Evolutionary conservation across 352 stramenopile species (phyloP).

Genomic region (Lagenidium giganteum): DNA sequence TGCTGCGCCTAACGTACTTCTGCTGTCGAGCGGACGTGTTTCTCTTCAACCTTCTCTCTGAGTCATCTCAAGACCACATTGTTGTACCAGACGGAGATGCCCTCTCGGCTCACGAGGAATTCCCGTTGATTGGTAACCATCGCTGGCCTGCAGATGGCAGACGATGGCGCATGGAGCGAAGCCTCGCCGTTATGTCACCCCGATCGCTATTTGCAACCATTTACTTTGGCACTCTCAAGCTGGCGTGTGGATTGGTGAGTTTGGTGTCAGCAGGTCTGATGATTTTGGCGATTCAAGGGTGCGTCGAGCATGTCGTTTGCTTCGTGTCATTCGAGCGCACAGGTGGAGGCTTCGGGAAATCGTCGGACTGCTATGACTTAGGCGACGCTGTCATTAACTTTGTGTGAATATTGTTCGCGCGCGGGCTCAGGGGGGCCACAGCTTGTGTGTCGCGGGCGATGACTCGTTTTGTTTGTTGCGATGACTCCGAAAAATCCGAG

Average conservation of each 20-base stretch:
- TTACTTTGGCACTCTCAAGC: slow-evolving; percentile 49
- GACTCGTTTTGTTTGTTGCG: too few relatives aligned
- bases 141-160: too few relatives aligned
- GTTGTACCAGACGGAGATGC: slow-evolving; percentile 16
- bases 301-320: slow-evolving; percentile 25
- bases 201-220: slow-evolving; percentile 30
- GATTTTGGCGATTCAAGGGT: slow-evolving; percentile 21
- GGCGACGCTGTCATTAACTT: not conserved
- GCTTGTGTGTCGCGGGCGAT: too few relatives aligned
- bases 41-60: slow-evolving; percentile 49
- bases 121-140: slow-evolving; percentile 23
- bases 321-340: slow-evolving; percentile 12
- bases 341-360: slow-evolving; percentile 12
- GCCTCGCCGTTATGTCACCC: slow-evolving; percentile 25
- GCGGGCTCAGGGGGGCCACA: too few relatives aligned
- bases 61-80: slow-evolving; percentile 18
- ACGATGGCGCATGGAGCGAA: slow-evolving; percentile 26
- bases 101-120: slow-evolving; percentile 8
- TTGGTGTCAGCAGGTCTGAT: slow-evolving; percentile 25
- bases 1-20: slow-evolving; percentile 34
- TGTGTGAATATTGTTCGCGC: too few relatives aligned
- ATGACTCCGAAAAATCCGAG: too few relatives aligned
- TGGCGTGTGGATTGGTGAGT: slow-evolving; percentile 27
- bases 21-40: slow-evolving; percentile 31
- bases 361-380: slow-evolving; percentile 1